phyloP scores from a whole-genome alignment of 371 early-diverging fungal species.

The Parasitella parasitica region DNA sequence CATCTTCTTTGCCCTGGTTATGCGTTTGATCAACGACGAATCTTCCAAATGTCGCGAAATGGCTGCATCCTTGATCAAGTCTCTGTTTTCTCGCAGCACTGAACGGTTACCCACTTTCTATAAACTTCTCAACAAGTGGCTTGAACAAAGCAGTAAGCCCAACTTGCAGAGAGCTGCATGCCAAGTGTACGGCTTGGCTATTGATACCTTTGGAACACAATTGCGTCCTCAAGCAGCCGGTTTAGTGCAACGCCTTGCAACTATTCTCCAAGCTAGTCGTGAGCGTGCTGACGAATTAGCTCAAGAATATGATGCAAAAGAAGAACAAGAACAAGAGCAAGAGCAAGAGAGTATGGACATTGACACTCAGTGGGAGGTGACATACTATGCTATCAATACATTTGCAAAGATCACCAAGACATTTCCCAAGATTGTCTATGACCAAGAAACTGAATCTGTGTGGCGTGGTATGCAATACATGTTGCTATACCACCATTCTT shows the following conservation, averaged over 20 bases:
- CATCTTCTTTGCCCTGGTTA: conserved; percentile 81
- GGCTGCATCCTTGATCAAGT: conserved; percentile 74
- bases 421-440: conserved; percentile 55
- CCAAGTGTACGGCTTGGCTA: conserved; percentile 82
- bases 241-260: conserved; percentile 49
- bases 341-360: conserved; percentile 54
- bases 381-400: conserved; percentile 79
- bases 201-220: conserved; percentile 71
- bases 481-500: conserved; percentile 83
- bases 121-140: conserved; percentile 74
- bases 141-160: conserved; percentile 52
- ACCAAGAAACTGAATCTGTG: conserved; percentile 35
- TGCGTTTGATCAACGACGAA: conserved; percentile 88
- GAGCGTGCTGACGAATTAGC: conserved; percentile 41
- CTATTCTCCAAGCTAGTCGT: conserved; percentile 52
- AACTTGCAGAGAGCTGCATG: conserved; percentile 73
- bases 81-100: conserved; percentile 58
- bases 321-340: conserved; percentile 42
- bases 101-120: conserved; percentile 57
- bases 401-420: conserved; percentile 65
- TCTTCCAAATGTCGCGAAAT: conserved; percentile 88
- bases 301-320: conserved; percentile 32
- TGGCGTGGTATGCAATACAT: conserved; percentile 65
- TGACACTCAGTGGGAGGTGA: conserved; percentile 77
- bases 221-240: conserved; percentile 54